phyloP scores from a whole-genome alignment of 2,329 filamentous ascomycete genomes.

The Claviceps purpurea region DNA sequence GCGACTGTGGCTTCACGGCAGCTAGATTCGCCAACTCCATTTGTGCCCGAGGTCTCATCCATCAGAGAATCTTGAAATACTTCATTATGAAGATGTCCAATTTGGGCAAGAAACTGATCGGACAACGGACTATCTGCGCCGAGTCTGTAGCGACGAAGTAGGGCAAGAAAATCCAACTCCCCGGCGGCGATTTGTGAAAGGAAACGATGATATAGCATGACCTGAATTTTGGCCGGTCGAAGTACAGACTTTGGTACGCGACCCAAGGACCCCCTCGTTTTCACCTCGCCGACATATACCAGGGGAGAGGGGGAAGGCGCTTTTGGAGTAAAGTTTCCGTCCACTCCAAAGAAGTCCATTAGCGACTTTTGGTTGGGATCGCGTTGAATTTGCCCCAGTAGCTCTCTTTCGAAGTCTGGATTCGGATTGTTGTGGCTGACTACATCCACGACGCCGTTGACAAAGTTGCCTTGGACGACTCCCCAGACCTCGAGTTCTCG shows the following conservation, averaged over 20 bases:
- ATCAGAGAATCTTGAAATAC: conserved; percentile 38
- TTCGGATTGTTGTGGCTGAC: conserved; percentile 68
- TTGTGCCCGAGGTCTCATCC: conserved; percentile 17
- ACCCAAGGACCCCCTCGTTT: conserved; percentile 58
- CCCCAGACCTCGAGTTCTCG: conserved; percentile 80
- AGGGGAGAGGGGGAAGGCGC: conserved; percentile 15
- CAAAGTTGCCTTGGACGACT: conserved; percentile 62
- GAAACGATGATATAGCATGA: conserved; percentile 81
- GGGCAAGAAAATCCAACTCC: conserved; percentile 50
- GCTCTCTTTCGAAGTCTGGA: conserved; percentile 49
- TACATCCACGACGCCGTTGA: conserved; percentile 85
- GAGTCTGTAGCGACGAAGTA: conserved; percentile 62
- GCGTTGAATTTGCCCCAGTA: conserved; percentile 20
- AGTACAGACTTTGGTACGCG: conserved; percentile 55
- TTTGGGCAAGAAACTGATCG: conserved; percentile 63
- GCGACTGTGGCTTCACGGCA: neutral
- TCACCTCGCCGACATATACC: conserved; percentile 76
- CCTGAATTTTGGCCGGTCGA: conserved; percentile 68
- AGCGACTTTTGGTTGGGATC: conserved; percentile 24
- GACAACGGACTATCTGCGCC: conserved; percentile 56
- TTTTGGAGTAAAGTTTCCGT: conserved; percentile 6
- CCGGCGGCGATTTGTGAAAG: conserved; percentile 63
- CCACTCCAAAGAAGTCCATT: conserved; percentile 25
- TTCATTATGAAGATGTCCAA: conserved; percentile 55
- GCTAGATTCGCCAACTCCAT: neutral